phyloP scores from a whole-genome alignment of 1,139 yeast genomes.

The Magnusiomyces tetraspermus region DNA sequence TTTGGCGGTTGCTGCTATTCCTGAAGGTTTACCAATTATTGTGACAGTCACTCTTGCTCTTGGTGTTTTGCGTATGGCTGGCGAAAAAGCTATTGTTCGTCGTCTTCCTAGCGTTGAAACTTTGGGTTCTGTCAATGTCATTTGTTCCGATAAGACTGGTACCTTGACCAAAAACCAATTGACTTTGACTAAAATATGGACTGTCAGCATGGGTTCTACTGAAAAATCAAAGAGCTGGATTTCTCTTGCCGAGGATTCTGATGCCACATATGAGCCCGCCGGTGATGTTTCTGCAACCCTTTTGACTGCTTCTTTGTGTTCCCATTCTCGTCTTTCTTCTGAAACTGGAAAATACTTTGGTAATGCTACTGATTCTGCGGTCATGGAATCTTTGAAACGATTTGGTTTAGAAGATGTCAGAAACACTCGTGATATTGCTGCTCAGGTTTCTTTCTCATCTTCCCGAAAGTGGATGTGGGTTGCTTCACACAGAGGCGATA shows the following conservation, averaged over 20 bases:
- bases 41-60: constrained; percentile 93
- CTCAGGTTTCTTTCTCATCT: constrained; percentile 81
- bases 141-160: constrained; percentile 93
- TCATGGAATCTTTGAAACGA: constrained; percentile 60
- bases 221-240: constrained; percentile 17
- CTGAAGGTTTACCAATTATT: constrained; percentile 94
- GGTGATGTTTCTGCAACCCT: constrained; percentile 34
- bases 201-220: constrained; percentile 57
- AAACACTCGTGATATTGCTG: constrained; percentile 45
- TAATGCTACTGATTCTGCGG: constrained; percentile 89
- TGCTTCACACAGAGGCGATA: constrained; percentile 51
- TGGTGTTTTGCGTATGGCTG: constrained; percentile 93
- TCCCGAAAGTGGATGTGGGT: constrained; percentile 85
- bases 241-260: constrained; percentile 14
- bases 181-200: constrained; percentile 84
- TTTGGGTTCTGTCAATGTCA: constrained; percentile 87
- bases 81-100: constrained; percentile 82
- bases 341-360: constrained; percentile 73
- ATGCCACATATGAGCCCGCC: constrained; percentile 16
- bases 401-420: constrained; percentile 69
- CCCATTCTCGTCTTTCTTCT: constrained; percentile 53
- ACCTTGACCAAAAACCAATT: constrained; percentile 91
- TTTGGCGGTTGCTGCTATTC: constrained; percentile 95
- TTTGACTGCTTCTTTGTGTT: constrained; percentile 69
- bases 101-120: constrained; percentile 94